Evolutionary conservation across 2,329 filamentous ascomycete genomes (phyloP).

Genomic region (Phialocephala sp.): DNA sequence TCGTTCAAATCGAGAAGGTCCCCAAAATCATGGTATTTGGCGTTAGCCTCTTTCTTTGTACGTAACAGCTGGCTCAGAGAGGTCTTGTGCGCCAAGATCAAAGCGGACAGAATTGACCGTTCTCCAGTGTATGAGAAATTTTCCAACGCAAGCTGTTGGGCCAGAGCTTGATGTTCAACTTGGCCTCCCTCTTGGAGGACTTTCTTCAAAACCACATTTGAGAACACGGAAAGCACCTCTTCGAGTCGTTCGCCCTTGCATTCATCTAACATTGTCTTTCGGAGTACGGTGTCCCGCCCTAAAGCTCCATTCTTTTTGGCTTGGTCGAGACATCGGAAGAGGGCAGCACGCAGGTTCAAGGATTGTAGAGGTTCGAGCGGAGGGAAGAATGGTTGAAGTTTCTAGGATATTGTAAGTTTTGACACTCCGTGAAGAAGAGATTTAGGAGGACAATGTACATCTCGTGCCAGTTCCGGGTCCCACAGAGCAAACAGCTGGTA

Average conservation of each 20-base stretch:
- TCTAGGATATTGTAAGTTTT: slow-evolving; percentile 55
- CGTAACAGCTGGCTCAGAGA: slow-evolving; percentile 65
- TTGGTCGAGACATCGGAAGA: slow-evolving; percentile 81
- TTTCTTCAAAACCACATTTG: slow-evolving; percentile 80
- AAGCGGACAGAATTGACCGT: slow-evolving; percentile 61
- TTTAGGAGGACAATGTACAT: slow-evolving; percentile 57
- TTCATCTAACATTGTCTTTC: slow-evolving; percentile 96
- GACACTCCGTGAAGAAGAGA: slow-evolving; percentile 28
- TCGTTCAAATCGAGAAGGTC: slow-evolving; percentile 69
- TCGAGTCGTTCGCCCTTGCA: slow-evolving; percentile 91
- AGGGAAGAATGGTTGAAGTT: slow-evolving; percentile 89
- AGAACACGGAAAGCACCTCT: slow-evolving; percentile 84
- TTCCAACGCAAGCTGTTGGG: slow-evolving; percentile 62
- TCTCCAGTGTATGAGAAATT: slow-evolving; percentile 61
- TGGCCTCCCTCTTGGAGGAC: slow-evolving; percentile 54
- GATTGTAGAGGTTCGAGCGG: slow-evolving; percentile 90
- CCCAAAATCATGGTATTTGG: slow-evolving; percentile 67
- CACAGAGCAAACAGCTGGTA: slow-evolving; percentile 85
- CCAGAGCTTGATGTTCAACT: slow-evolving; percentile 53
- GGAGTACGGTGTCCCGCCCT: slow-evolving; percentile 77
- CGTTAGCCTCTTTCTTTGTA: slow-evolving; percentile 63
- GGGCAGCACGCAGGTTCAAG: slow-evolving; percentile 82
- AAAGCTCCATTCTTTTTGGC: slow-evolving; percentile 87
- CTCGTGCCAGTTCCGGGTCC: slow-evolving; percentile 76
- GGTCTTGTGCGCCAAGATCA: slow-evolving; percentile 75